These are phyloP conservation scores for Wickerhamomyces bovis DNA, from an alignment of 805 yeast species.

Conservation along the genomic window DNA sequence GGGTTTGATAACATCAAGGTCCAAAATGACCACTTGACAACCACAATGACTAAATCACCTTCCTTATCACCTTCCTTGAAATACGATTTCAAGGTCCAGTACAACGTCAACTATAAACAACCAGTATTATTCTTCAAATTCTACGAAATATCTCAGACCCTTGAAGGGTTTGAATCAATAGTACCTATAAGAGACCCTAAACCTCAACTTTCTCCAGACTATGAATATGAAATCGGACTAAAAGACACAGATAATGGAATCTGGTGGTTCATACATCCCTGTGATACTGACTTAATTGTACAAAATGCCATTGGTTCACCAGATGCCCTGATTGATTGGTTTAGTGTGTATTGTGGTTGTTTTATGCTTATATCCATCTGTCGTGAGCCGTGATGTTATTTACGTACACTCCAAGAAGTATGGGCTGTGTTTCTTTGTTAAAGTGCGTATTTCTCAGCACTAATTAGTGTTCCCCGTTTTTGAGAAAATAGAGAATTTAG, in stretches of 20 bases:
- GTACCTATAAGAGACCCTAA: background rate
- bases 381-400: slow-evolving; percentile 8
- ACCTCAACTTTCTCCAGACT: background rate
- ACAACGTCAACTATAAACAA: slow-evolving; percentile 4
- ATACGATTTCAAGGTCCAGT: background rate
- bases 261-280: slow-evolving; percentile 35
- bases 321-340: slow-evolving; percentile 14
- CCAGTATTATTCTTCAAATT: slow-evolving; percentile 12
- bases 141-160: background rate
- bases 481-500: too few species aligned
- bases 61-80: background rate
- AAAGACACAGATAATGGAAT: background rate
- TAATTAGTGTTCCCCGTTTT: too few species aligned
- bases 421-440: too few species aligned
- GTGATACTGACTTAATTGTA: slow-evolving; percentile 29
- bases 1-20: background rate
- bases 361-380: slow-evolving; percentile 1
- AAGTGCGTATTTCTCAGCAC: slow-evolving; percentile 3
- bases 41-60: background rate
- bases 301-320: slow-evolving; percentile 9
- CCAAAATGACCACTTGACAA: background rate
- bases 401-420: too few species aligned
- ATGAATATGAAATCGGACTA: background rate
- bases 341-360: slow-evolving; percentile 21
- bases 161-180: background rate